Base-by-base conservation (phyloP, 2,329 filamentous ascomycete species). In the Talaromyces sp. region DNA sequence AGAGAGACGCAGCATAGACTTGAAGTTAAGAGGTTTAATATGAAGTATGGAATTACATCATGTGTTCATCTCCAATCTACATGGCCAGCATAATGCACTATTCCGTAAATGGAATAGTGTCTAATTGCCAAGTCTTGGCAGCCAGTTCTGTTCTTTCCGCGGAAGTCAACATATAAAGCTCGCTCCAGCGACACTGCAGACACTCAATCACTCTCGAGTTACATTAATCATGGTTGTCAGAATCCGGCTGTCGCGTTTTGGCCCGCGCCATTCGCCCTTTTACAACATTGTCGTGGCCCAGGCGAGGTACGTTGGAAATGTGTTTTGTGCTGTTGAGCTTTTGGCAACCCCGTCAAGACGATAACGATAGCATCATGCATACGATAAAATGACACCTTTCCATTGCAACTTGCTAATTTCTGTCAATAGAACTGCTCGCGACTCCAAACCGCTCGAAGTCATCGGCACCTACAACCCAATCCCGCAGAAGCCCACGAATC, bases 241-340 rank as follows among this genome's bases (percentile, higher is more conserved):
- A 76, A 95, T 99, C 76, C 89, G 95, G 63, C 87, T 99, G 69
- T 91, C 95, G 69, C 93, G 95, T 76, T 96, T 98, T 76, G 92
- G 93, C 74, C 91, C 89, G 76, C 87, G 85, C 67, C 93, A 96
- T 75, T 76, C 86, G n/a, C 94, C 95, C 2, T 89, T 97, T 70
- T 99, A 96, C 84, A 99, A 99, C 81, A 97, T 99, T 66, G 92
- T 98, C 67, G 91, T 99, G 66, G 86, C 92, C 16, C 94, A 98
- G 72, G 93, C 93, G 54, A 88, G 93, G 91, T 96, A 85, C 67
- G 82, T 30, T 23, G 51, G 33, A 51, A 14, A 36, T 40, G 30
- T 10, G 23, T 8, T 34, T 7, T 3, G 28, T 14, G 27, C 50
- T 28, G 27, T 52, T 52, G 14, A 16, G 4, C 27, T 5, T 40